phyloP scores from a whole-genome alignment of 805 yeast species.

The Candida cerambycidarum region DNA sequence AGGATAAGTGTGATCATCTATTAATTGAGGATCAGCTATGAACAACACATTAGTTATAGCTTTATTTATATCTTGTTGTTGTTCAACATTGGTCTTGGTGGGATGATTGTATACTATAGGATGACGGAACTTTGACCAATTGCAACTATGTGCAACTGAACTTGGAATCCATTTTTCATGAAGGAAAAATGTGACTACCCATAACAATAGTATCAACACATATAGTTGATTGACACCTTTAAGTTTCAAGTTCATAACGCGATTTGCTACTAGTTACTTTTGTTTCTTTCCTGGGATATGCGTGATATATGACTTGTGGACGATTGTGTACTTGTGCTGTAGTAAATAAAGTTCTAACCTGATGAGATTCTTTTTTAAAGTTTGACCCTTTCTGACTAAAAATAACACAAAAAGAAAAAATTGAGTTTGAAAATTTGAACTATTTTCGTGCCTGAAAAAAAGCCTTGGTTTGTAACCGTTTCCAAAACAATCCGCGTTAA shows the following conservation, averaged over 20 bases:
- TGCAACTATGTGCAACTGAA: constrained; percentile 26
- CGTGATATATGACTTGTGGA: too few species aligned
- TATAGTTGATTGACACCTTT: constrained; percentile 29
- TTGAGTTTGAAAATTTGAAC: too few species aligned
- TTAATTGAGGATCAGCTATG: constrained; percentile 46
- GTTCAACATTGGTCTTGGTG: constrained; percentile 5
- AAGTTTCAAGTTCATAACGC: constrained; percentile 16
- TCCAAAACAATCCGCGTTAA: not conserved
- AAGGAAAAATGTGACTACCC: constrained; percentile 31
- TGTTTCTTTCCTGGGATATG: too few species aligned
- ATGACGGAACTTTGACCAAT: constrained; percentile 23
- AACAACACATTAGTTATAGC: constrained; percentile 28
- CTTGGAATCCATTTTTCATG: constrained; percentile 35
- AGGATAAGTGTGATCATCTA: constrained; percentile 45
- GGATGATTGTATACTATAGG: constrained; percentile 2
- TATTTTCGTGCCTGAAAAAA: too few species aligned
- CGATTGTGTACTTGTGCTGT: too few species aligned
- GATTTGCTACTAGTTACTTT: too few species aligned
- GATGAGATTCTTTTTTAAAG: too few species aligned
- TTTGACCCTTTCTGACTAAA: too few species aligned
- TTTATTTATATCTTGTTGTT: constrained; percentile 9
- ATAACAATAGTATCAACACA: constrained; percentile 12
- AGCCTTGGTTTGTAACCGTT: too few species aligned
- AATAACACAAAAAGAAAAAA: too few species aligned
- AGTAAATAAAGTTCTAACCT: too few species aligned